Evolutionary conservation across 495 filamentous ascomycete species (phyloP), one percentile per base, ranked within the genome.

Genomic region (Arthonia radiata): DNA sequence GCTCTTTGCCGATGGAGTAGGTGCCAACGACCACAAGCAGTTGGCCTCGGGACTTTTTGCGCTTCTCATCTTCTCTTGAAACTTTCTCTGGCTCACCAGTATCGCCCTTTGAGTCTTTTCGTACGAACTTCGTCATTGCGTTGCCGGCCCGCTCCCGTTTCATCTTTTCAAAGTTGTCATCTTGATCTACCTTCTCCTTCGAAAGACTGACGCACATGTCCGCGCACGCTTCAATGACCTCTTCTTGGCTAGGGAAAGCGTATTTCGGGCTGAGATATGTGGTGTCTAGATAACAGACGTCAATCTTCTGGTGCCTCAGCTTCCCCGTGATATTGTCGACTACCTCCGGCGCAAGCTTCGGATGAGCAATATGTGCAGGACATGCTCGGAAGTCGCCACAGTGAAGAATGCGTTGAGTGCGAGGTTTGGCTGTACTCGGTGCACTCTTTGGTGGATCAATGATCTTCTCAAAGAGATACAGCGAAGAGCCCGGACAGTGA

Each of bases 1-100:
- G 70, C 46, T 99, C 86, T 52, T 99, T 99, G 46, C 86, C 86
- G 37, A 99, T 99, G 32, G 68, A 78, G 52, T 99, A 99, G 2
- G 86, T 99, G 29, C 86, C 86, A 34, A 92, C 80, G 5, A 99
- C 65, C 12, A 99, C 74, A 2, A 99, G 61, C 5, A 99, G 59
- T 13, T 78, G 67, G 23, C 66, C 68, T n/a, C 50, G 42, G 25
- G 41, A 18, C 14, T 46, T 44, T 11, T 27, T 32, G 15, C 23
- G 21, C 10, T 30, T 30, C 6, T 10, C 14, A 15, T 25, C 28
- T 26, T n/a, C 11, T 10, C 24, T 22, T 13, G 14, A 17, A 4
- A 4, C 4, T 16, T n/a, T 5, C 23, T 6, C 18, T 6, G 44
- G 28, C 12, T 37, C 36, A 5, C 38, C 41, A 5, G 37, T 36